A percentile compares a stretch with the other conserved stretches of the same genome.
These are phyloP conservation scores for Cucumis sativus DNA, from an alignment of 306 rosid species.

Conservation along the genomic window DNA sequence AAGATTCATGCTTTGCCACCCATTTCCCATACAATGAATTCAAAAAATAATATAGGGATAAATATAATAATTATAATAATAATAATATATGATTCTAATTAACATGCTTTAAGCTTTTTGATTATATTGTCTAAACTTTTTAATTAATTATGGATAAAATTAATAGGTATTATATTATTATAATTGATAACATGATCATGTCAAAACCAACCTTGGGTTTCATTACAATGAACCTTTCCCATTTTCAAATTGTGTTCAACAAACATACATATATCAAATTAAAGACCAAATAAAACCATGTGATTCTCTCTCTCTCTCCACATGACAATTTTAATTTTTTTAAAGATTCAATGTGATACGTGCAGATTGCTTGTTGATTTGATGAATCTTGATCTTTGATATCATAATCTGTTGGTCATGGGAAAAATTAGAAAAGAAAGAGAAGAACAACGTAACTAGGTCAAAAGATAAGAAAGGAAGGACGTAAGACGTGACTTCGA, in stretches of 20 bases:
- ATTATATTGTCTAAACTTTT: background rate
- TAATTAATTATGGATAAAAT: background rate
- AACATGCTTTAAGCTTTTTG: conserved; percentile 2
- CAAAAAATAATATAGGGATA: background rate
- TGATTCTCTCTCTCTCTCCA: conserved; percentile 1
- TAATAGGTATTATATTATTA: background rate
- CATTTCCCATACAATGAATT: conserved; percentile 2
- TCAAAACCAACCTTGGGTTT: background rate
- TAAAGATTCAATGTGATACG: background rate
- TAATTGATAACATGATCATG: background rate
- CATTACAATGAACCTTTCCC: conserved; percentile 1
- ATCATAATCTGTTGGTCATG: background rate
- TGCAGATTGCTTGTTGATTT: background rate
- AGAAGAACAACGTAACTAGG: too few species aligned
- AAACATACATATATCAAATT: background rate
- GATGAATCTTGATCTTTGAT: background rate
- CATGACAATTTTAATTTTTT: background rate
- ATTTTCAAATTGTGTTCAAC: background rate
- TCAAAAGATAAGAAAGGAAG: background rate
- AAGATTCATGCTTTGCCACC: background rate
- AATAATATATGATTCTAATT: background rate
- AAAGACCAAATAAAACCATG: background rate
- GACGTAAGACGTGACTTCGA: too few species aligned
- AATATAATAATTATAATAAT: background rate
- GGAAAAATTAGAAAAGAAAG: background rate